Evolutionary conservation across 1,139 yeast species (phyloP).

Genomic region (Taphrina betulina): DNA sequence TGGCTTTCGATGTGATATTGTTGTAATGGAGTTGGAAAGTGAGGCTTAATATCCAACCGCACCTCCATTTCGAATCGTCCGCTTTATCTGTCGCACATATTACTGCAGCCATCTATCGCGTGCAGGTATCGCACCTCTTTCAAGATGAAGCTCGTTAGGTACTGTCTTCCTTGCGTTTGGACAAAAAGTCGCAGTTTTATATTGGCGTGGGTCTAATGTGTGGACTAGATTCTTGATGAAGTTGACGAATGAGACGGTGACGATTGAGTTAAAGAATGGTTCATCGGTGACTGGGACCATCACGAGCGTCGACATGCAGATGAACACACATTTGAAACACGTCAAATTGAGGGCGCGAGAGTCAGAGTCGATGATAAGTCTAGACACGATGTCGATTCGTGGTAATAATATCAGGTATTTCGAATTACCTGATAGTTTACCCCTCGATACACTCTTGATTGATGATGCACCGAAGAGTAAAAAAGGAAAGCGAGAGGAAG

Average conservation of each 20-base stretch:
- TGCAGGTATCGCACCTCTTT: too few species aligned
- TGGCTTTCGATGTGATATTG: too few species aligned
- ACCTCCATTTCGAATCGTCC: too few species aligned
- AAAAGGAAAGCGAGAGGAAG: constrained; percentile 40
- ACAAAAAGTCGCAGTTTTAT: too few species aligned
- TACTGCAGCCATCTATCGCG: too few species aligned
- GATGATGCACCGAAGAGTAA: constrained; percentile 55
- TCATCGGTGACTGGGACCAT: constrained; percentile 66
- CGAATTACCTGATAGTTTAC: constrained; percentile 81
- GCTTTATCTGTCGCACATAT: too few species aligned
- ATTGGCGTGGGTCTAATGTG: too few species aligned
- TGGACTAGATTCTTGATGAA: constrained; percentile 78
- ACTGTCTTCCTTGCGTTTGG: too few species aligned
- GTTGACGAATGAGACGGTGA: constrained; percentile 79
- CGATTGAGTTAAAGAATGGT: constrained; percentile 90
- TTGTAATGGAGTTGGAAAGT: too few species aligned
- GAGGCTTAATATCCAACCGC: too few species aligned
- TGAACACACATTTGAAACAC: constrained; percentile 84
- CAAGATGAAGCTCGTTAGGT: constrained; percentile 35
- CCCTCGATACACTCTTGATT: constrained; percentile 70
- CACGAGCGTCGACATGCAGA: constrained; percentile 81
- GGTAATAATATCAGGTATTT: constrained; percentile 89
- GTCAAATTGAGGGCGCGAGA: constrained; percentile 64
- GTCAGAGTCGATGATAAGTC: constrained; percentile 57
- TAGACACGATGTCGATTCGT: constrained; percentile 80